phyloP scores from a whole-genome alignment of 192 early-diverging fungal species.

The Entomortierella lignicola region DNA sequence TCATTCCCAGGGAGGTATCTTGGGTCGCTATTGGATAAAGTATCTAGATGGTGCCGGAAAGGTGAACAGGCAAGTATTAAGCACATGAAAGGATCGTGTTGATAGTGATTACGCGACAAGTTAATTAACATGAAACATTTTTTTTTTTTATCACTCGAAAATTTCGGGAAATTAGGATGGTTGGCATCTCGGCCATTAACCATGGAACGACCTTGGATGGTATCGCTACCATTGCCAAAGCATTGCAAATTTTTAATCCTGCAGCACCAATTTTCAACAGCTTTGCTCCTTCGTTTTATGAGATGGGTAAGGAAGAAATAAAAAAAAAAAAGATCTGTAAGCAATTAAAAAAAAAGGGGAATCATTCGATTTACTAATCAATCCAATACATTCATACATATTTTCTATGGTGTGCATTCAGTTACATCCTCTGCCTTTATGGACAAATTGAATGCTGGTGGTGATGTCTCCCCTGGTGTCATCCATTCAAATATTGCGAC shows the following conservation, averaged over 20 bases:
- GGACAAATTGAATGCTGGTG: constrained; percentile 29
- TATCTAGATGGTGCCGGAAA: constrained; percentile 40
- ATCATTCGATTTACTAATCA: no score
- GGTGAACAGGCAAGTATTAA: constrained; percentile 23
- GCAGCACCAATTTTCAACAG: constrained; percentile 23
- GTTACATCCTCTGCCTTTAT: constrained; percentile 25
- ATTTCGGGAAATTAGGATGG: constrained; percentile 16
- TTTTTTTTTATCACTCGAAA: constrained; percentile 2
- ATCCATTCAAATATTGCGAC: constrained; percentile 38
- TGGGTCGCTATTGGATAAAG: constrained; percentile 41
- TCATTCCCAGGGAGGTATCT: constrained; percentile 42
- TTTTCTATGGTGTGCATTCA: neutral
- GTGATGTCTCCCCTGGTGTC: constrained; percentile 25
- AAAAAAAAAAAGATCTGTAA: neutral
- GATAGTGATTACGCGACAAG: no score
- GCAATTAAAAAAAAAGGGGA: no score
- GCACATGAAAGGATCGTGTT: neutral
- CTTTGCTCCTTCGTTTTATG: constrained; percentile 30
- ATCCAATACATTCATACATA: neutral
- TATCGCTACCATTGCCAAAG: constrained; percentile 30
- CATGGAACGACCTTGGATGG: constrained; percentile 40
- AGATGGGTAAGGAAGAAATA: constrained; percentile 21
- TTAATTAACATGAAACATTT: no score
- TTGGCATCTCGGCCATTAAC: constrained; percentile 34
- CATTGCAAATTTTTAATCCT: constrained; percentile 14